A percentile compares a stretch with the other conserved stretches of the same genome.
phyloP scores from a whole-genome alignment of 306 rosid genomes.

The Fagus crenata region DNA sequence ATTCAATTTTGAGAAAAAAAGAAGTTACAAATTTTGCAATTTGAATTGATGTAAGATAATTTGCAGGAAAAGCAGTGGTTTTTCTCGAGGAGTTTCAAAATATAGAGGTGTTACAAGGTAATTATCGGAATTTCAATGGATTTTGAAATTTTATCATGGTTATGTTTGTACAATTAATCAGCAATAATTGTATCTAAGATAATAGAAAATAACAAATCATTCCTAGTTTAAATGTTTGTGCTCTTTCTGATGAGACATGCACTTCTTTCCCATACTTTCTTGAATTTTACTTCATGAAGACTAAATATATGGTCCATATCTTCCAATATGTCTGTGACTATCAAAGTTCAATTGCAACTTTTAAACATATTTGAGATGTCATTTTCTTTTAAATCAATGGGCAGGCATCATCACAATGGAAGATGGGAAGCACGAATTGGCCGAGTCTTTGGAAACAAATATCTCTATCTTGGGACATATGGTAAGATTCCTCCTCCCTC shows the following conservation, averaged over 20 bases:
- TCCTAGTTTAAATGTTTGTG: too few relatives aligned
- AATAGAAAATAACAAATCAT: too few relatives aligned
- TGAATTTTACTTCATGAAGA: too few relatives aligned
- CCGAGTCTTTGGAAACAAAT: constrained; percentile 82
- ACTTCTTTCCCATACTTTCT: too few relatives aligned
- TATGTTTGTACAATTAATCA: neutral
- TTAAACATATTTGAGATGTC: neutral
- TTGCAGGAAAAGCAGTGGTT: constrained; percentile 88
- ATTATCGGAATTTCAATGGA: neutral
- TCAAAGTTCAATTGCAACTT: neutral
- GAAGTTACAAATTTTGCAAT: neutral
- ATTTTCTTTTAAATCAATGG: constrained; percentile 8
- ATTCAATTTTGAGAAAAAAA: neutral
- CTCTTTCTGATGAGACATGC: too few relatives aligned
- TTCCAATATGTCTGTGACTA: neutral
- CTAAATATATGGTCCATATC: neutral
- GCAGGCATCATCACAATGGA: constrained; percentile 85
- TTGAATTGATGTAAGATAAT: neutral
- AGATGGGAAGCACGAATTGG: constrained; percentile 97
- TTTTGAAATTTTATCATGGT: neutral
- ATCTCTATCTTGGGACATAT: constrained; percentile 83
- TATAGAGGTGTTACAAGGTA: constrained; percentile 97
- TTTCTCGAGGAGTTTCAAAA: constrained; percentile 95
- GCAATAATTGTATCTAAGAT: too few relatives aligned
- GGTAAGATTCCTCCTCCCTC: constrained; percentile 37